Evolutionary conservation across 2,329 filamentous ascomycete genomes (phyloP), one percentile per base, ranked within the genome.

Genomic region (Emydomyces testavorans): DNA sequence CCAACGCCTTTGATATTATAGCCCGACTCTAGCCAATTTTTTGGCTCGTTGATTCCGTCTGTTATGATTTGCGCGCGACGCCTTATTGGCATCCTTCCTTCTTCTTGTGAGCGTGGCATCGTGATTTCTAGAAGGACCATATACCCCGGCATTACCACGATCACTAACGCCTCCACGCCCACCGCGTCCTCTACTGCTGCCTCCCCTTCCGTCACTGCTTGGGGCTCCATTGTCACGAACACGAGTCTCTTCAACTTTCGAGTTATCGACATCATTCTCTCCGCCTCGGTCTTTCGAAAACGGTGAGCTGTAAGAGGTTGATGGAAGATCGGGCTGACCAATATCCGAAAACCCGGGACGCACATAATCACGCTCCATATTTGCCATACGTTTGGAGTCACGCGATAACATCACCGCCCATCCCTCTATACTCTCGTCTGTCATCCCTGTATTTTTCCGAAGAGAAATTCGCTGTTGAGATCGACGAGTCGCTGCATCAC

Each of bases 391-490:
- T 57, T 78, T 76, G 1, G 84, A 76, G 57, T 90, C 83, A 26
- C 89, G 76, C 10, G 72, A 69, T 6, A 95, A 67, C 85, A 96
- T 94, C 41, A 94, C 70, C 0, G 78, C 86, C 89, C 90, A 98
- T 4, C 92, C 92, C 65, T 96, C 92, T 28, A 98, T 83, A 2
- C 83, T 81, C 65, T 96, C 90, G 57, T 96, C 89, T 0, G 87
- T 88, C 86, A 95, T 86, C 3, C 82, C 82, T 0, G 86, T 94
- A 51, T 88, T 80, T 18, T 76, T 74, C 56, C 81, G 83, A 41
- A 98, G 62, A 28, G 75, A 76, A 5, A 64, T 65, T 32, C 92
- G 75, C 1, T 75, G 69, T 18, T 74, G 72, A 0, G 82, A 73
- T 52, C 83, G 73, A 46, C 87, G 74, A 0, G 83, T 87, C 4